Evolutionary conservation across 805 yeast species (phyloP).

Genomic region (Kodamaea nitidulidarum): DNA sequence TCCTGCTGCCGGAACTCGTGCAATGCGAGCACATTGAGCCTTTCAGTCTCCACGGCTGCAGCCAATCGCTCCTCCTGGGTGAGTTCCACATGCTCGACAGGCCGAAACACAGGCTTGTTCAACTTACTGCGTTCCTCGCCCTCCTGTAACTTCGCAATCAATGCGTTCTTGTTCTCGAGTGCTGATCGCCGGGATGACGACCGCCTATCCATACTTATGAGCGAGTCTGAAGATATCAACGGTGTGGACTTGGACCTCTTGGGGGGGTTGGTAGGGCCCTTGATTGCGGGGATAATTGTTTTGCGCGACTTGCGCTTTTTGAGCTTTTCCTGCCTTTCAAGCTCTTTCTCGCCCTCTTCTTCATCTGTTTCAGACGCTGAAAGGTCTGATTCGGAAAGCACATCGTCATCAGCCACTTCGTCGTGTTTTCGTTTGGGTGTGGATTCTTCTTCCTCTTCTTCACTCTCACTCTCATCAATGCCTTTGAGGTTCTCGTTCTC

Average conservation of each 20-base stretch:
- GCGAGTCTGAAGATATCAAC: constrained; percentile 42
- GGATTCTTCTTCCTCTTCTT: constrained; percentile 43
- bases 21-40: constrained; percentile 66
- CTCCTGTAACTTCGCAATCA: constrained; percentile 64
- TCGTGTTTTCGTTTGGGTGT: constrained; percentile 14
- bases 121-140: constrained; percentile 59
- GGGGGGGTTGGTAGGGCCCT: constrained; percentile 14
- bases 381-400: constrained; percentile 53
- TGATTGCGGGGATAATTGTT: constrained; percentile 18
- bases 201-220: constrained; percentile 54
- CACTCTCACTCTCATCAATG: constrained; percentile 13
- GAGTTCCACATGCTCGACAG: constrained; percentile 42
- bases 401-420: constrained; percentile 37
- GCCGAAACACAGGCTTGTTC: constrained; percentile 38
- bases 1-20: constrained; percentile 83
- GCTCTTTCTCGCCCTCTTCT: constrained; percentile 66
- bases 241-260: constrained; percentile 21
- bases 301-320: constrained; percentile 26
- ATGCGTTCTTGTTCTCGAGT: constrained; percentile 69
- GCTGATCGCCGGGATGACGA: constrained; percentile 77
- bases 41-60: constrained; percentile 88
- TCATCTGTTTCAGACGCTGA: constrained; percentile 53
- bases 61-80: constrained; percentile 70
- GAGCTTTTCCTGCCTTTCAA: constrained; percentile 42
- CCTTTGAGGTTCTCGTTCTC: constrained; percentile 14